phyloP scores from a whole-genome alignment of 2,329 filamentous ascomycete species.

The Emydomyces testavorans region DNA sequence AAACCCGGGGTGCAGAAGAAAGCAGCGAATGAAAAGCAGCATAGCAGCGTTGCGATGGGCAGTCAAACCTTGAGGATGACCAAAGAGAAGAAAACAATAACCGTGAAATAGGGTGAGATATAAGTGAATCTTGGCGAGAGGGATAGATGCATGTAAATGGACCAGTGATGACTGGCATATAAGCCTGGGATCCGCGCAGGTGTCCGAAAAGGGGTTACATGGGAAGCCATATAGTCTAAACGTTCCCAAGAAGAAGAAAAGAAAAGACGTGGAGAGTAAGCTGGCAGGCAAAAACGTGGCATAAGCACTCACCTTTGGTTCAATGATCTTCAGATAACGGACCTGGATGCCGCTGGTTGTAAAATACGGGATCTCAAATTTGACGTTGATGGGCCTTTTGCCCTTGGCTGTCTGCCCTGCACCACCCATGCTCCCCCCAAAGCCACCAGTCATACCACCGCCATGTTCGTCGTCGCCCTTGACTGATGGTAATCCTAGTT shows the following conservation, averaged over 20 bases:
- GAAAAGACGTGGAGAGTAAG: not conserved
- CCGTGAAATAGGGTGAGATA: not conserved
- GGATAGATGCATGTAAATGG: slow-evolving; percentile 3
- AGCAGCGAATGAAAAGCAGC: not conserved
- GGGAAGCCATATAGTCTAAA: not conserved
- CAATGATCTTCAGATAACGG: slow-evolving; percentile 96
- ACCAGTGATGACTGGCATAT: not conserved
- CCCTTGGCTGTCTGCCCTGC: slow-evolving; percentile 67
- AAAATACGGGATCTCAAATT: slow-evolving; percentile 99
- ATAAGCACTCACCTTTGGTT: slow-evolving; percentile 72
- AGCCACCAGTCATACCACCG: slow-evolving; percentile 94
- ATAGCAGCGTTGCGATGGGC: not conserved
- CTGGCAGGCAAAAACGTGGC: not conserved
- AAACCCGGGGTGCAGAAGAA: not conserved
- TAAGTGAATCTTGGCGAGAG: not conserved
- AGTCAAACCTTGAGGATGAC: not conserved
- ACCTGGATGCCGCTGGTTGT: slow-evolving; percentile 99
- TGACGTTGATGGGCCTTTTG: slow-evolving; percentile 94
- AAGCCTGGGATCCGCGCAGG: slow-evolving; percentile 6
- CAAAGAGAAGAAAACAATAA: not conserved
- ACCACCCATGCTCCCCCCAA: slow-evolving; percentile 93
- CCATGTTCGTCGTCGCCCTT: slow-evolving; percentile 91
- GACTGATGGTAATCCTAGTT: slow-evolving; percentile 85
- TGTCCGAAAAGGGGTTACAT: slow-evolving; percentile 9
- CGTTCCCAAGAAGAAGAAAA: not conserved